A percentile compares a stretch with the other conserved stretches of the same genome.
These are phyloP conservation scores for Prunus mongolica DNA, from an alignment of 306 rosid genomes.

Conservation along the genomic window DNA sequence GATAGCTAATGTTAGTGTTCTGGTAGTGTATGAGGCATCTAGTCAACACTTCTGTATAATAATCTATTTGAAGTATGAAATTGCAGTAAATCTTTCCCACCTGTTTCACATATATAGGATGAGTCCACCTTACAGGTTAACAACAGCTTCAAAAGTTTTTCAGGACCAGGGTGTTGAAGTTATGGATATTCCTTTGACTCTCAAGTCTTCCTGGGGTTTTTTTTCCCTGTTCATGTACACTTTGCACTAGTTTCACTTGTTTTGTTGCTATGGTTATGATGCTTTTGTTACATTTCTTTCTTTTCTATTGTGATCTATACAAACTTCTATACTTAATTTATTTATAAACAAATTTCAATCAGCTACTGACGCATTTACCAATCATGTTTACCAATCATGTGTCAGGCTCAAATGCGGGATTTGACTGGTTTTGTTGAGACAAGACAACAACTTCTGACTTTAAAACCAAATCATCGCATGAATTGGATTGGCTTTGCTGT, in stretches of 20 bases:
- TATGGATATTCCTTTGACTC: not conserved
- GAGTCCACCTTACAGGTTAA: not conserved
- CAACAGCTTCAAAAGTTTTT: not conserved
- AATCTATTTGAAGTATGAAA: not conserved
- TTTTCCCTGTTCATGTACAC: not conserved
- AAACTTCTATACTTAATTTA: not conserved
- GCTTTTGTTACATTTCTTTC: not conserved
- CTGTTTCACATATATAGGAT: not conserved
- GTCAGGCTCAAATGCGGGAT: constrained; percentile 98
- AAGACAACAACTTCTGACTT: constrained; percentile 81
- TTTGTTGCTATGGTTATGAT: not conserved
- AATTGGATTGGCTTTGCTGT: constrained; percentile 99
- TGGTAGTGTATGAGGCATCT: not conserved
- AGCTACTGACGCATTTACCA: constrained; percentile 21
- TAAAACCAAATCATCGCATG: constrained; percentile 99
- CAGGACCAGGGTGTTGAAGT: not conserved
- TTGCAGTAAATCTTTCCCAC: not conserved
- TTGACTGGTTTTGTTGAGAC: constrained; percentile 96
- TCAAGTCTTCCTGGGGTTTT: not conserved
- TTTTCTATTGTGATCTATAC: not conserved
- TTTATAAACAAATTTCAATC: not conserved
- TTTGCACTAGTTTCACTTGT: not conserved
- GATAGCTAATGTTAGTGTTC: not conserved
- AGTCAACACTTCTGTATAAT: not conserved
- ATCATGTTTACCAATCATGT: not conserved